Conservation (phyloP, 768 basidiomycete species). For the Basidioascus undulatus region DNA sequence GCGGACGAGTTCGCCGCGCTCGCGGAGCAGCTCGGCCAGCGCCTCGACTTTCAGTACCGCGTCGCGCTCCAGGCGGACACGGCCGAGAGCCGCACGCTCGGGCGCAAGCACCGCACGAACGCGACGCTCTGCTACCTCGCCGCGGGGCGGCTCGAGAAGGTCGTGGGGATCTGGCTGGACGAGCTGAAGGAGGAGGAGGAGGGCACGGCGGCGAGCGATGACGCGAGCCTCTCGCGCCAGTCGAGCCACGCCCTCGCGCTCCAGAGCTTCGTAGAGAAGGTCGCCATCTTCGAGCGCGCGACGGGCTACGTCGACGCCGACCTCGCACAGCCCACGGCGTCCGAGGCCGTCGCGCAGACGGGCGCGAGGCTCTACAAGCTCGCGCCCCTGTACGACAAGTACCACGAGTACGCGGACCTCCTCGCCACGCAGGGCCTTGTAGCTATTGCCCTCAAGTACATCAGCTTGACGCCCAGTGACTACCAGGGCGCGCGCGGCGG, state of each 20-base stretch:
- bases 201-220: slow-evolving; percentile 21
- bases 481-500: slow-evolving; percentile 38
- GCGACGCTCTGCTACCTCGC: slow-evolving; percentile 86
- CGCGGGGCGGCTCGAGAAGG: slow-evolving; percentile 59
- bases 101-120: slow-evolving; percentile 42
- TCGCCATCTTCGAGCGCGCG: slow-evolving; percentile 74
- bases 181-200: slow-evolving; percentile 71
- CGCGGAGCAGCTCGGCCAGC: slow-evolving; percentile 70
- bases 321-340: slow-evolving; percentile 24
- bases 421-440: slow-evolving; percentile 75
- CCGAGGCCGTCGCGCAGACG: slow-evolving; percentile 23
- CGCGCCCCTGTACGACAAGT: slow-evolving; percentile 64
- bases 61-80: slow-evolving; percentile 22
- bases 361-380: slow-evolving; percentile 51
- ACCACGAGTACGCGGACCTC: slow-evolving; percentile 85
- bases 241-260: slow-evolving; percentile 45
- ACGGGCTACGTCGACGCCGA: slow-evolving; percentile 56
- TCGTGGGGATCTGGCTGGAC: slow-evolving; percentile 76
- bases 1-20: slow-evolving; percentile 65
- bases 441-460: slow-evolving; percentile 51
- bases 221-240: slow-evolving; percentile 10
- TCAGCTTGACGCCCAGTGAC: slow-evolving; percentile 50
- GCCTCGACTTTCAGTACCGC: slow-evolving; percentile 65
- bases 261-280: slow-evolving; percentile 89
- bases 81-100: slow-evolving; percentile 17